Evolutionary conservation across 805 yeast species (phyloP).

Genomic region (Teunomyces panamensis): DNA sequence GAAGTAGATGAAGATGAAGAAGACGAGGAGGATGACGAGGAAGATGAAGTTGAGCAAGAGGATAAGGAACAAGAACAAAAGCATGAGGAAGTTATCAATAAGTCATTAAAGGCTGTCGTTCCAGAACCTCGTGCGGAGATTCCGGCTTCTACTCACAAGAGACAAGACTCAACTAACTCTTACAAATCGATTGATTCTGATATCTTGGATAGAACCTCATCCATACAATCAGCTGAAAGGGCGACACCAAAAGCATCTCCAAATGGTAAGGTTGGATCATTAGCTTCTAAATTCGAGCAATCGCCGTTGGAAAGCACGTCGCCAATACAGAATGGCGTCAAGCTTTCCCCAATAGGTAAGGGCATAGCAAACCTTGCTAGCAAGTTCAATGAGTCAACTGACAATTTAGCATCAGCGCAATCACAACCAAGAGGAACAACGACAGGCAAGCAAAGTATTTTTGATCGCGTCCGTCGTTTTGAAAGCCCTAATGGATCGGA

Average conservation of each 20-base stretch:
- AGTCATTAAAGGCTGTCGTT: neutral
- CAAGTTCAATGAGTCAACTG: conserved; percentile 20
- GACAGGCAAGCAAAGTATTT: conserved; percentile 18
- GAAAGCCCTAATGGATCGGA: conserved; percentile 21
- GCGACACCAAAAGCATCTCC: conserved; percentile 11
- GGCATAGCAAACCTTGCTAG: conserved; percentile 25
- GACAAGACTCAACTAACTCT: conserved; percentile 2
- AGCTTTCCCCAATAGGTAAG: conserved; percentile 8
- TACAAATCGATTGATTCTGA: neutral
- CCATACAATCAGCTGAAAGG: neutral
- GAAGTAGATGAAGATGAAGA: neutral
- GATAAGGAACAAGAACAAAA: too few relatives aligned
- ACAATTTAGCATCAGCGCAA: conserved; percentile 12
- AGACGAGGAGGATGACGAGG: neutral
- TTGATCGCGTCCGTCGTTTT: conserved; percentile 37
- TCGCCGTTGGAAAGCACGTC: neutral
- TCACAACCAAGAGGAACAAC: conserved; percentile 20
- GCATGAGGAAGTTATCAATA: too few relatives aligned
- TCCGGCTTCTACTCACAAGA: neutral
- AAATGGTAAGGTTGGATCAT: conserved; percentile 13
- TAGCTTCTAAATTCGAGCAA: conserved; percentile 24
- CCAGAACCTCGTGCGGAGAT: neutral
- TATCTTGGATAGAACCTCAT: neutral
- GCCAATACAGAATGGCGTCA: conserved; percentile 1
- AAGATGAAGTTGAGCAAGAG: neutral